A percentile compares a stretch with the other conserved stretches of the same genome.
phyloP scores from a whole-genome alignment of 2,329 filamentous ascomycete species.

The Chaetomiaceae sp. region DNA sequence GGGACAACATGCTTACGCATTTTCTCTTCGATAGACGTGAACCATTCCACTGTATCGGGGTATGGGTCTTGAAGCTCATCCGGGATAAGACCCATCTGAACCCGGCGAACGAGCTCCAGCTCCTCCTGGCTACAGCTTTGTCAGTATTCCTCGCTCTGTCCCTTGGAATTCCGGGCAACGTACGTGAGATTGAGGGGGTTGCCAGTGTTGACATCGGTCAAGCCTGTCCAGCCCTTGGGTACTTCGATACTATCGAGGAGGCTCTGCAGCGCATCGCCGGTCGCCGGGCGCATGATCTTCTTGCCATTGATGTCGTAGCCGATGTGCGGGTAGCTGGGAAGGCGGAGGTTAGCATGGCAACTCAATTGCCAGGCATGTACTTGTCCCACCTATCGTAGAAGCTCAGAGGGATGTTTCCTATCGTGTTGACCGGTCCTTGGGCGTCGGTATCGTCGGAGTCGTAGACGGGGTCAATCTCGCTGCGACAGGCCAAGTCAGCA shows the following conservation, averaged over 20 bases:
- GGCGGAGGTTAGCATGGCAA: neutral
- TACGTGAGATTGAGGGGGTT: conserved; percentile 72
- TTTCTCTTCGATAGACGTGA: conserved; percentile 81
- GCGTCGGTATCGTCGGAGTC: conserved; percentile 93
- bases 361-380: neutral
- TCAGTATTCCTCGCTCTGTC: neutral
- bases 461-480: conserved; percentile 87
- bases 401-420: conserved; percentile 86
- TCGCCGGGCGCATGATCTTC: conserved; percentile 93
- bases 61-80: conserved; percentile 91
- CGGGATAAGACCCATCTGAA: conserved; percentile 84
- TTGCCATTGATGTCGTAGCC: conserved; percentile 99
- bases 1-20: conserved; percentile 55
- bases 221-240: conserved; percentile 93
- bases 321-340: conserved; percentile 74
- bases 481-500: conserved; percentile 15
- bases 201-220: conserved; percentile 90
- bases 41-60: conserved; percentile 89
- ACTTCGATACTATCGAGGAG: conserved; percentile 94
- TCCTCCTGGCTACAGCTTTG: conserved; percentile 65
- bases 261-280: conserved; percentile 87
- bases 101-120: conserved; percentile 77
- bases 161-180: neutral
- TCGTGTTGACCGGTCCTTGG: conserved; percentile 77
- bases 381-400: conserved; percentile 75